A percentile compares a stretch with the other conserved stretches of the same genome.
Evolutionary conservation across 306 rosid species (phyloP).

Genomic region (Castanea sativa): DNA sequence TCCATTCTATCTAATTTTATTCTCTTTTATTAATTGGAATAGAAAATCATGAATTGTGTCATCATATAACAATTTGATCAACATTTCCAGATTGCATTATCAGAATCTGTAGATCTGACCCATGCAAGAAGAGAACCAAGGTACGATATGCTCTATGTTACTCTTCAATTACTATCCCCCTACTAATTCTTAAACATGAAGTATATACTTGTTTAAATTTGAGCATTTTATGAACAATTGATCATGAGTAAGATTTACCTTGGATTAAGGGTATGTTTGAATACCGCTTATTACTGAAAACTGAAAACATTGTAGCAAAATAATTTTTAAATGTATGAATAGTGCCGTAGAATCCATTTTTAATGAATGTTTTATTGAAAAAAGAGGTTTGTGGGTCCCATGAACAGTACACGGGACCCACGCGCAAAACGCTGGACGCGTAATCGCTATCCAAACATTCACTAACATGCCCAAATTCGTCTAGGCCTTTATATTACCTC

Average conservation of each 20-base stretch:
- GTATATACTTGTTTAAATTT: neutral
- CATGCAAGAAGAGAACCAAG: conserved; percentile 24
- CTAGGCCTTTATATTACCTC: neutral
- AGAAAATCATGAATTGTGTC: neutral
- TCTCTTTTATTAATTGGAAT: neutral
- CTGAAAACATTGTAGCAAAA: no score
- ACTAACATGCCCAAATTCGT: neutral
- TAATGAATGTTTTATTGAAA: no score
- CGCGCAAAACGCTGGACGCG: no score
- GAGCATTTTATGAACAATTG: neutral
- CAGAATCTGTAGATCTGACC: neutral
- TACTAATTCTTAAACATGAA: neutral
- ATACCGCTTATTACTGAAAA: no score
- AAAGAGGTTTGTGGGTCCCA: no score
- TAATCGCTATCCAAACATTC: no score
- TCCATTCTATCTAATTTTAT: no score
- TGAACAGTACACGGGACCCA: no score
- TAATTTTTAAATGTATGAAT: no score
- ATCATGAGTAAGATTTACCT: neutral
- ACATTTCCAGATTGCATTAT: conserved; percentile 9
- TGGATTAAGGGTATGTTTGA: neutral
- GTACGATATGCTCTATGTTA: neutral
- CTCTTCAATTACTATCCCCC: neutral
- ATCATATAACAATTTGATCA: neutral
- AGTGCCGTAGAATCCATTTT: no score